These are phyloP conservation scores for Chlamydomonas reinhardtii DNA, from an alignment of 163 green algal genomes.

Conservation along the genomic window DNA sequence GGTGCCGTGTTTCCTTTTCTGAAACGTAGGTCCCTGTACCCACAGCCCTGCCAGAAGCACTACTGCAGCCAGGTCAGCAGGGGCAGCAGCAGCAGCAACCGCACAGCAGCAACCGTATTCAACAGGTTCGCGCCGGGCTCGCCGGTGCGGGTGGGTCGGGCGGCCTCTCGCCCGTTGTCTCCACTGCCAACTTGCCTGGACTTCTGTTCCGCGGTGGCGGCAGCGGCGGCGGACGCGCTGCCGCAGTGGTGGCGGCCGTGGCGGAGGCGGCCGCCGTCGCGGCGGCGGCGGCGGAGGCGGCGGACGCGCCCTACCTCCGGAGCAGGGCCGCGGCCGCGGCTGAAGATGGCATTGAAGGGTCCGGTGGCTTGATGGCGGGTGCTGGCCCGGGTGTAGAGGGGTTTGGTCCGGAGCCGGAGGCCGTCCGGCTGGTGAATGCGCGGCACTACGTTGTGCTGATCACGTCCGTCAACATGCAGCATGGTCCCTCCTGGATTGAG, in stretches of 20 bases:
- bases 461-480: constrained; percentile 10
- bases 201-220: too few relatives aligned
- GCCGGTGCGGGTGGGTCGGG: background rate
- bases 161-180: background rate
- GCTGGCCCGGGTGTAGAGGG: too few relatives aligned
- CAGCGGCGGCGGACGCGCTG: too few relatives aligned
- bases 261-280: too few relatives aligned
- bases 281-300: background rate
- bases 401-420: too few relatives aligned
- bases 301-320: background rate
- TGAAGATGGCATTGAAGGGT: background rate
- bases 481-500: background rate
- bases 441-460: constrained; percentile 33
- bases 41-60: background rate
- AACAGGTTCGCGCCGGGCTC: too few relatives aligned
- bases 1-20: too few relatives aligned
- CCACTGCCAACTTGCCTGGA: too few relatives aligned
- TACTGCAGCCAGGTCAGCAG: background rate
- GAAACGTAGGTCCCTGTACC: background rate
- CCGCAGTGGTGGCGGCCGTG: too few relatives aligned
- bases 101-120: background rate
- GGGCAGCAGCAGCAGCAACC: background rate
- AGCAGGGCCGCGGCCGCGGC: background rate
- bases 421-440: constrained; percentile 7
- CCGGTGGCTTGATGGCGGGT: background rate